phyloP scores from a whole-genome alignment of 1,284 basidiomycete species.

The Cutaneotrichosporon curvatum region DNA sequence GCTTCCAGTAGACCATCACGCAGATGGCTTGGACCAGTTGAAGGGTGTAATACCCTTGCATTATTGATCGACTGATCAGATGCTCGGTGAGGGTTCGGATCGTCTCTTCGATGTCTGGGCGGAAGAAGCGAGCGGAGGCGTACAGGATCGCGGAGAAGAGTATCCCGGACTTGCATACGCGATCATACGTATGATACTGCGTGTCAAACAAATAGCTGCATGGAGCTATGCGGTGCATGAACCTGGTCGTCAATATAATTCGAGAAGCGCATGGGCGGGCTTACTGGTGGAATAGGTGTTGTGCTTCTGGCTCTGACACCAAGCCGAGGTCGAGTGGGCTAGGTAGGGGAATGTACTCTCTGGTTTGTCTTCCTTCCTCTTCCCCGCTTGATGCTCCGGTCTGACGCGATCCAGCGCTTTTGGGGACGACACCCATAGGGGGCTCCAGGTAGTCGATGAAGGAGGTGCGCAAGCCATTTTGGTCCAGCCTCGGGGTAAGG shows the following conservation, averaged over 20 bases:
- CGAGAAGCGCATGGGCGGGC: neutral
- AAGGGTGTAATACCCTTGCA: slow-evolving; percentile 10
- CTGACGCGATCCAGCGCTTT: too few relatives aligned
- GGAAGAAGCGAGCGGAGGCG: slow-evolving; percentile 18
- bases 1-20: slow-evolving; percentile 15
- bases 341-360: neutral
- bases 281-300: slow-evolving; percentile 9
- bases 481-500: too few relatives aligned
- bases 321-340: slow-evolving; percentile 3
- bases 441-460: slow-evolving; percentile 7
- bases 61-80: slow-evolving; percentile 15
- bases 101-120: slow-evolving; percentile 10
- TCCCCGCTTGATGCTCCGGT: too few relatives aligned
- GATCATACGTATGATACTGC: slow-evolving; percentile 13
- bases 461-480: neutral
- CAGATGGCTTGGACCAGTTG: slow-evolving; percentile 16
- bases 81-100: slow-evolving; percentile 11
- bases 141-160: slow-evolving; percentile 25
- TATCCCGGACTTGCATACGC: neutral
- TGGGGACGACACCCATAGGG: neutral
- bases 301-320: slow-evolving; percentile 7
- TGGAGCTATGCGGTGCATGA: slow-evolving; percentile 2
- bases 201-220: slow-evolving; percentile 8
- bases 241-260: slow-evolving; percentile 1
- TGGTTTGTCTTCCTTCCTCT: too few relatives aligned